Percentiles rank a stretch among this genome's conserved stretches.
Conservation (phyloP, 1,284 basidiomycete species). For the Thecaphora thlaspeos region DNA sequence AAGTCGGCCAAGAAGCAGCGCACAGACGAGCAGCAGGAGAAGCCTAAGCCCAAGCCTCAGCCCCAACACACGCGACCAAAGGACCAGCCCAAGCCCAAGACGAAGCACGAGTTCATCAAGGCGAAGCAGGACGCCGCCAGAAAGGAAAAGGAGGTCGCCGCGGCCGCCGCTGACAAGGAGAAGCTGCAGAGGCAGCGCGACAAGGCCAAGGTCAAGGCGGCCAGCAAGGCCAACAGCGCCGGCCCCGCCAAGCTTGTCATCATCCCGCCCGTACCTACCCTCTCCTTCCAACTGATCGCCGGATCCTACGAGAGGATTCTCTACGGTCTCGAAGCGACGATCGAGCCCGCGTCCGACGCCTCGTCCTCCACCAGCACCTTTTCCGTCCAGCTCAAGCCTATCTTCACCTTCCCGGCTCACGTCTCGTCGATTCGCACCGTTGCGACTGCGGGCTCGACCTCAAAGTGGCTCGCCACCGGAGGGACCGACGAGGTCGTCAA, state of each 20-base stretch:
- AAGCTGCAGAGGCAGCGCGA: conserved; percentile 16
- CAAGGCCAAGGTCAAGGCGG: conserved; percentile 14
- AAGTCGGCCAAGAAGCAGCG: conserved; percentile 40
- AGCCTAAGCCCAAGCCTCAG: conserved; percentile 20
- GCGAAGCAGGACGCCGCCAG: conserved; percentile 32
- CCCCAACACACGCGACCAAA: conserved; percentile 25
- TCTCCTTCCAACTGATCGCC: conserved; percentile 74
- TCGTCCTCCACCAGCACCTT: conserved; percentile 16
- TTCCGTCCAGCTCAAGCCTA: conserved; percentile 64
- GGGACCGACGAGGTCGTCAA: conserved; percentile 93
- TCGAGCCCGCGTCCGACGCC: conserved; percentile 51
- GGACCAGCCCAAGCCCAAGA: conserved; percentile 39
- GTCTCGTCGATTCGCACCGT: conserved; percentile 87
- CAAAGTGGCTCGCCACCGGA: conserved; percentile 90
- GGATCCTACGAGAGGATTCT: conserved; percentile 94
- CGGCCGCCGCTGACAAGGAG: conserved; percentile 14
- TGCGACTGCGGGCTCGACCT: conserved; percentile 63
- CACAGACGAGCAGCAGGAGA: conserved; percentile 12
- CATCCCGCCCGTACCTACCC: conserved; percentile 25
- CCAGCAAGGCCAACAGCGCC: conserved; percentile 1
- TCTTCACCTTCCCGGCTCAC: conserved; percentile 96
- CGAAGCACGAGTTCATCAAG: conserved; percentile 45
- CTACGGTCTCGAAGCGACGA: conserved; percentile 79
- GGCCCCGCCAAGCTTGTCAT: conserved; percentile 18
- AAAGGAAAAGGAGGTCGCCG: conserved; percentile 20